Conservation (phyloP, 2,329 filamentous ascomycete genomes). For the Neonectria punicea region DNA sequence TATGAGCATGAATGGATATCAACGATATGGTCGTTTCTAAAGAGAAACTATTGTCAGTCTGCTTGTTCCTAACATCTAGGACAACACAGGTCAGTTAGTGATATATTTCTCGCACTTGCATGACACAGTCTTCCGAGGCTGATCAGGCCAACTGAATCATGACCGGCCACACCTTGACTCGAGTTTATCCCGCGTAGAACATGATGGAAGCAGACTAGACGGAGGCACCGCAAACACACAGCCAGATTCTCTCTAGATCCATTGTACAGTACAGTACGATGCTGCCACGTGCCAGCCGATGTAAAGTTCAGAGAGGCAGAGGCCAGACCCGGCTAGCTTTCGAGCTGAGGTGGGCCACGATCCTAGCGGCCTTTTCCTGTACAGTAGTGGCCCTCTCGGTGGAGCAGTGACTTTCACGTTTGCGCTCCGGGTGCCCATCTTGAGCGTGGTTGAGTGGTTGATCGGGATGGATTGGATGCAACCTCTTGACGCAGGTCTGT, state of each 20-base stretch:
- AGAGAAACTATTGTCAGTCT: neutral
- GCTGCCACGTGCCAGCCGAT: neutral
- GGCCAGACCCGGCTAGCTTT: neutral
- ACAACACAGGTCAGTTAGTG: neutral
- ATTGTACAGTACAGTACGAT: neutral
- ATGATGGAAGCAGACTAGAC: too few relatives aligned
- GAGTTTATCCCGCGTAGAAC: neutral
- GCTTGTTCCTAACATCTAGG: neutral
- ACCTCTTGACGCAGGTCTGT: conserved; percentile 8
- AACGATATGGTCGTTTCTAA: neutral
- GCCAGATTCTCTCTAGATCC: too few relatives aligned
- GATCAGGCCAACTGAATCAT: neutral
- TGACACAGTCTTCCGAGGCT: neutral
- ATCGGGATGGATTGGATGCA: neutral
- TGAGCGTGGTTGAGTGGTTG: neutral
- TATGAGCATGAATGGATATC: neutral
- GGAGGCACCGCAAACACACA: too few relatives aligned
- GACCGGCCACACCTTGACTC: neutral
- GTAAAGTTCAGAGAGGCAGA: neutral
- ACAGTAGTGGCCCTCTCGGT: neutral
- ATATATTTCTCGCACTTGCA: neutral
- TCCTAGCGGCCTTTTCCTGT: neutral
- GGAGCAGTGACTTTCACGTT: neutral
- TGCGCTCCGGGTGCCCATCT: neutral
- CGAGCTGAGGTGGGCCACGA: neutral